Percentiles rank a stretch among this genome's conserved stretches.
These are phyloP conservation scores for Spathaspora sp. DNA, from an alignment of 805 yeast genomes.

Conservation along the genomic window DNA sequence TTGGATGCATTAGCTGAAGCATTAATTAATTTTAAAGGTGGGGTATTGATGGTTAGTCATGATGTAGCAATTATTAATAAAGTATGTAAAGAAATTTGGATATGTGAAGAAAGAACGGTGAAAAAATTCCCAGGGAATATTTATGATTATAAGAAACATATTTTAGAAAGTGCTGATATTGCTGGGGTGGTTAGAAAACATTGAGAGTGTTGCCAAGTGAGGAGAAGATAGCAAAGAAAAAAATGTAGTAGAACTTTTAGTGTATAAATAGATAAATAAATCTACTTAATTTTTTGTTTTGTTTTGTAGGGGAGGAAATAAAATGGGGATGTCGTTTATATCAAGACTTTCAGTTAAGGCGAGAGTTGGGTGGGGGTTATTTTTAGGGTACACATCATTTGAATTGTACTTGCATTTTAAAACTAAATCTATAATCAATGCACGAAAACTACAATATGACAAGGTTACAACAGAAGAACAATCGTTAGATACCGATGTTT, in stretches of 20 bases:
- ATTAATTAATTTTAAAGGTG: slow-evolving; percentile 83
- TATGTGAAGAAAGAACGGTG: slow-evolving; percentile 82
- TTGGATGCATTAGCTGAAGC: slow-evolving; percentile 94
- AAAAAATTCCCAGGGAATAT: slow-evolving; percentile 77
- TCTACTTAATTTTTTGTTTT: not conserved
- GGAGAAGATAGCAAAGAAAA: not conserved
- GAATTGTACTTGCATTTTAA: slow-evolving; percentile 57
- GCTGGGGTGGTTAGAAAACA: slow-evolving; percentile 92
- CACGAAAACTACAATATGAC: slow-evolving; percentile 31
- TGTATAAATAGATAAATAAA: not conserved
- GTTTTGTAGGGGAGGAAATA: not conserved
- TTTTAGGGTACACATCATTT: slow-evolving; percentile 58
- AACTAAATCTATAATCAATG: slow-evolving; percentile 52
- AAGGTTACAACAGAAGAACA: slow-evolving; percentile 7
- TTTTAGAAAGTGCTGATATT: slow-evolving; percentile 69
- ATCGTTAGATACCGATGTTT: slow-evolving; percentile 11
- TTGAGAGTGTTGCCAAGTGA: slow-evolving; percentile 20
- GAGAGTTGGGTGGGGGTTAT: slow-evolving; percentile 40
- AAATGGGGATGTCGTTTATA: slow-evolving; percentile 6
- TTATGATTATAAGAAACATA: slow-evolving; percentile 85
- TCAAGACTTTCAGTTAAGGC: slow-evolving; percentile 22
- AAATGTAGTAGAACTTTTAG: not conserved
- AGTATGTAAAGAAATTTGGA: slow-evolving; percentile 95
- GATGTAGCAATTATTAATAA: slow-evolving; percentile 87
- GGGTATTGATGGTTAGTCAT: slow-evolving; percentile 96